Conservation (phyloP, 352 stramenopile genomes). For the Pythium dissotocum region DNA sequence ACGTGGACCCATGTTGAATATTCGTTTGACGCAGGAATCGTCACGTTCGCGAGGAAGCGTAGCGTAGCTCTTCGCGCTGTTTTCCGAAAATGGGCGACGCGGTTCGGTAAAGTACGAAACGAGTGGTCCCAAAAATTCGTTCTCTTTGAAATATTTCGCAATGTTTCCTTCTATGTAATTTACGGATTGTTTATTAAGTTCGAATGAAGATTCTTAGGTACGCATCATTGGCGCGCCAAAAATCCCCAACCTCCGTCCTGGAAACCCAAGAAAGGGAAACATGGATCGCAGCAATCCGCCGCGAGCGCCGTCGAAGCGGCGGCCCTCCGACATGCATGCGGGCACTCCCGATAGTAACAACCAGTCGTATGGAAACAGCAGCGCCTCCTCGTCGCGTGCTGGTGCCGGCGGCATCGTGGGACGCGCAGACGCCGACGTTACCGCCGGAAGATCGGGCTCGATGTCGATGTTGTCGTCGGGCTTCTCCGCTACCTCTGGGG, state of each 20-base stretch:
- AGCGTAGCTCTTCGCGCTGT: constrained; percentile 23
- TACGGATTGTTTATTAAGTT: not conserved
- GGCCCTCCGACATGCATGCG: constrained; percentile 16
- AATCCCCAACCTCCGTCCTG: not conserved
- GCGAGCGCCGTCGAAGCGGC: constrained; percentile 34
- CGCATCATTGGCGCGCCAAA: constrained; percentile 11
- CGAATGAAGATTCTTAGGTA: constrained; percentile 11
- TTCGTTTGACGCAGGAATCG: not conserved
- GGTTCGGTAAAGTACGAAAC: constrained; percentile 37
- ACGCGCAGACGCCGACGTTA: not conserved
- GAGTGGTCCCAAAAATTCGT: constrained; percentile 21
- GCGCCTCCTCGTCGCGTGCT: not conserved
- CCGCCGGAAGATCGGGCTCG: constrained; percentile 1
- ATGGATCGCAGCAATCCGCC: constrained; percentile 31
- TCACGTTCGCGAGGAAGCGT: not conserved
- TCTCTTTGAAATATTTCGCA: not conserved
- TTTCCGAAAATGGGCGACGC: constrained; percentile 25
- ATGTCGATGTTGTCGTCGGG: not conserved
- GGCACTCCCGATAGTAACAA: constrained; percentile 7
- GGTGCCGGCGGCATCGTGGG: constrained; percentile 4
- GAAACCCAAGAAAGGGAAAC: constrained; percentile 1
- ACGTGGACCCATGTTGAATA: constrained; percentile 61
- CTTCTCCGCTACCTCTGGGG: not conserved
- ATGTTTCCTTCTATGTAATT: not conserved
- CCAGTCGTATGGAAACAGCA: not conserved